These are phyloP conservation scores for Dalechampia spathulata DNA, from an alignment of 441 rosid species.

Conservation along the genomic window DNA sequence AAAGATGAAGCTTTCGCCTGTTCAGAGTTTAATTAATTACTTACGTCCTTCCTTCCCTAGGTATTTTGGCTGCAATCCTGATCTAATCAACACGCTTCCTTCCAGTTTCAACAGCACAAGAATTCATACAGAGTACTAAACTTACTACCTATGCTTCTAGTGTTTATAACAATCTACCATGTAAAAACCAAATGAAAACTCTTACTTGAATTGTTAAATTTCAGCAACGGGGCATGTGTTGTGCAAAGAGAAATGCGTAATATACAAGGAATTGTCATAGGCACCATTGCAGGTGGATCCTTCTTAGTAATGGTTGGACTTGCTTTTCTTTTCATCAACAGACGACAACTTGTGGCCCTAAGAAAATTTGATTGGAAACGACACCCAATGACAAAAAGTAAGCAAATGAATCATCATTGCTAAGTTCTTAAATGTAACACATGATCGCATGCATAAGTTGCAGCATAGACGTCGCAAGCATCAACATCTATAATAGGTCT, in stretches of 20 bases:
- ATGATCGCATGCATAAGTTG: background rate
- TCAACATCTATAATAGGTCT: background rate
- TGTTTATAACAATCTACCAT: background rate
- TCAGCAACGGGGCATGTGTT: conserved; percentile 39
- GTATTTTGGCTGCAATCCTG: conserved; percentile 49
- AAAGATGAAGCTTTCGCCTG: background rate
- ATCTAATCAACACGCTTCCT: conserved; percentile 22
- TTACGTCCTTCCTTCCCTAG: conserved; percentile 26
- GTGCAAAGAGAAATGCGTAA: conserved; percentile 13
- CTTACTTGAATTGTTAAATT: conserved; percentile 15
- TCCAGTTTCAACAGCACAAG: conserved; percentile 23
- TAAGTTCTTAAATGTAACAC: background rate
- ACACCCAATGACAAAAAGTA: conserved; percentile 38
- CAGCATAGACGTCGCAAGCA: too few species aligned
- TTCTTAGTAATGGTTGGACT: conserved; percentile 36
- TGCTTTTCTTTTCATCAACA: conserved; percentile 23
- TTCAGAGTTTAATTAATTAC: conserved; percentile 6
- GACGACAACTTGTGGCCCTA: conserved; percentile 18
- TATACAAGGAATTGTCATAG: conserved; percentile 31
- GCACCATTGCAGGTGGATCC: conserved; percentile 37
- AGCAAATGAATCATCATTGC: conserved; percentile 21
- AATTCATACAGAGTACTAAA: conserved; percentile 44
- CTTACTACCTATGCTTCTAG: conserved; percentile 8
- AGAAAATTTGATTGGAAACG: conserved; percentile 21
- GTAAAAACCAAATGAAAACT: conserved; percentile 11